Evolutionary conservation across 2,329 filamentous ascomycete species (phyloP).

Genomic region (Ophiostoma piceae): DNA sequence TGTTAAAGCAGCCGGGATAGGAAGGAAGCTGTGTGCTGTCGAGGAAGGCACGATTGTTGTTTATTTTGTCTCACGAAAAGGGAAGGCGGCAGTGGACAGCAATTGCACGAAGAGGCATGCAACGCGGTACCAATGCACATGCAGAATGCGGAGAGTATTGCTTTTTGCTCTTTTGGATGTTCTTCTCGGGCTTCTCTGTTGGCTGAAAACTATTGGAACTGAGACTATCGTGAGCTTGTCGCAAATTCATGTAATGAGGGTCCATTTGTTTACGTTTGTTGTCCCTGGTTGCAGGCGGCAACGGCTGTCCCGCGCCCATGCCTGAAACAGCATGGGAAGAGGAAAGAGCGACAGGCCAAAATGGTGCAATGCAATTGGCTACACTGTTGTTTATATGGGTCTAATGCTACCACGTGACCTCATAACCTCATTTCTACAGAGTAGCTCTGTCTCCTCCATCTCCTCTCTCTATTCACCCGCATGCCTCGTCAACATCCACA

Average conservation of each 20-base stretch:
- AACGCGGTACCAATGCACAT: neutral
- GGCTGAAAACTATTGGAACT: neutral
- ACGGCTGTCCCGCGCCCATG: constrained; percentile 10
- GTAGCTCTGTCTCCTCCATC: too few species aligned
- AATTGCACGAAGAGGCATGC: neutral
- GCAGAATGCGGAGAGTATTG: neutral
- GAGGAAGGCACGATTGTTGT: constrained; percentile 13
- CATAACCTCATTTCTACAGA: neutral
- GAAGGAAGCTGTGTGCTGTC: neutral
- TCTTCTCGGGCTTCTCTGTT: too few species aligned
- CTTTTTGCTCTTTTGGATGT: neutral
- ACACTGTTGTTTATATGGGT: neutral
- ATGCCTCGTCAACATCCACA: neutral
- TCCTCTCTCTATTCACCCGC: neutral
- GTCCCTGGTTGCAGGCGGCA: constrained; percentile 6
- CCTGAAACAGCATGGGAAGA: constrained; percentile 2
- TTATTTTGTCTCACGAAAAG: constrained; percentile 16
- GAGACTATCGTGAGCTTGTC: neutral
- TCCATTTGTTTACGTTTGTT: constrained; percentile 11
- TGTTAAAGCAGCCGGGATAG: neutral
- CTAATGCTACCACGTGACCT: neutral
- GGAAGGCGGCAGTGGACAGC: constrained; percentile 6
- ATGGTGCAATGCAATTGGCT: neutral
- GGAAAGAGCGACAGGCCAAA: neutral
- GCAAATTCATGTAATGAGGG: neutral